These are phyloP conservation scores for Actinomucor elegans DNA, from an alignment of 371 early-diverging fungal genomes.

Conservation along the genomic window DNA sequence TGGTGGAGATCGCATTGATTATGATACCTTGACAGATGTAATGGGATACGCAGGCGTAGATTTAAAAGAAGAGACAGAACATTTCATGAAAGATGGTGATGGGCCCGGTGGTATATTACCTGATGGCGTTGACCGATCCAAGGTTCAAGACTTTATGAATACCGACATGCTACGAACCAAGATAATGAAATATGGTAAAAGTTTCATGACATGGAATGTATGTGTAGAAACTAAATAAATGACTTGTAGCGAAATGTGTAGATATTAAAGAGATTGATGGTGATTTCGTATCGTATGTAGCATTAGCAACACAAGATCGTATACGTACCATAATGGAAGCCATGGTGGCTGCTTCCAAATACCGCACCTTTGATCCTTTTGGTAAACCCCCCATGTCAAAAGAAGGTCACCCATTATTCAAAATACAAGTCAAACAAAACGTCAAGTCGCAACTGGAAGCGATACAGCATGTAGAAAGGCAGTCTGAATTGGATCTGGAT, in stretches of 20 bases:
- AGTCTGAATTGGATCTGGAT: constrained; percentile 52
- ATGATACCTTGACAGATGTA: constrained; percentile 75
- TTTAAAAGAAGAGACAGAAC: constrained; percentile 67
- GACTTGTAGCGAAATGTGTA: constrained; percentile 29
- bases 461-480: constrained; percentile 67
- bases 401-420: constrained; percentile 61
- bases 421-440: constrained; percentile 65
- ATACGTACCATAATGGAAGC: constrained; percentile 62
- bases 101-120: constrained; percentile 18
- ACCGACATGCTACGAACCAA: constrained; percentile 33
- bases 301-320: constrained; percentile 73
- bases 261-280: constrained; percentile 56
- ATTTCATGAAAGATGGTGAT: constrained; percentile 45
- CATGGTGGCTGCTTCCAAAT: constrained; percentile 71
- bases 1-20: constrained; percentile 50
- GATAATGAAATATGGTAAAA: constrained; percentile 48
- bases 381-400: constrained; percentile 58
- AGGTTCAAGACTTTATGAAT: constrained; percentile 61
- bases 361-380: constrained; percentile 67
- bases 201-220: not conserved
- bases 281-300: constrained; percentile 69
- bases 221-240: not conserved
- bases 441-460: constrained; percentile 68
- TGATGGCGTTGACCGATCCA: constrained; percentile 50
- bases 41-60: constrained; percentile 90